phyloP scores from a whole-genome alignment of 257 asterid genomes.

The Schizonepeta tenuifolia region DNA sequence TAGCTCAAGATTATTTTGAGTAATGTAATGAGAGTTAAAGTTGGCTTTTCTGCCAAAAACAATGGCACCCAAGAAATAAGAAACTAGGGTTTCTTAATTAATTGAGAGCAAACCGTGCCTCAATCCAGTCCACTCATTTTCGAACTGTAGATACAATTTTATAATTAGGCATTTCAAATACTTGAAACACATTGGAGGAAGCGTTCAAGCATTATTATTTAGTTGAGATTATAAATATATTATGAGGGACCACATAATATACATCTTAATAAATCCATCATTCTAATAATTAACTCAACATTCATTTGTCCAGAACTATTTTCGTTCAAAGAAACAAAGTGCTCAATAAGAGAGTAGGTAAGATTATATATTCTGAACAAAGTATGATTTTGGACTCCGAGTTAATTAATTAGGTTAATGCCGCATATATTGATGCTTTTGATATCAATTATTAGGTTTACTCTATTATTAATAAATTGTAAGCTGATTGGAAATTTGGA shows the following conservation, averaged over 20 bases:
- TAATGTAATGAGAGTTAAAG: conserved; percentile 25
- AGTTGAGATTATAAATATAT: not conserved
- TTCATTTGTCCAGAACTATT: not conserved
- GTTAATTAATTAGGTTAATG: not conserved
- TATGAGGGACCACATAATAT: conserved; percentile 43
- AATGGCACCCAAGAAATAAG: conserved; percentile 29
- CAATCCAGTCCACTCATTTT: conserved; percentile 46
- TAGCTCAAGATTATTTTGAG: conserved; percentile 33
- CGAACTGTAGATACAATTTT: conserved; percentile 25
- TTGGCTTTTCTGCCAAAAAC: conserved; percentile 22
- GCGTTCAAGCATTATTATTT: conserved; percentile 20
- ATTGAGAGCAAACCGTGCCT: conserved; percentile 46
- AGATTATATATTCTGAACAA: not conserved
- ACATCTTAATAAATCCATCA: not conserved
- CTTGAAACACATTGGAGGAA: conserved; percentile 33
- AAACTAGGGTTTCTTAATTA: conserved; percentile 41
- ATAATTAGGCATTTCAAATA: conserved; percentile 26
- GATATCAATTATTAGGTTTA: too few relatives aligned
- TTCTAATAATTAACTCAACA: conserved; percentile 19
- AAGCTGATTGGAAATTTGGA: not conserved
- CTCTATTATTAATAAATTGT: too few relatives aligned
- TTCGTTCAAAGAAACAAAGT: conserved; percentile 20
- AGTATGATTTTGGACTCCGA: not conserved
- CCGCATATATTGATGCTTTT: not conserved
- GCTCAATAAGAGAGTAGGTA: not conserved